Percentiles rank a stretch among this genome's conserved stretches.
Evolutionary conservation across 164 flowering plant species (phyloP).

Genomic region (Tetracentron sinense): DNA sequence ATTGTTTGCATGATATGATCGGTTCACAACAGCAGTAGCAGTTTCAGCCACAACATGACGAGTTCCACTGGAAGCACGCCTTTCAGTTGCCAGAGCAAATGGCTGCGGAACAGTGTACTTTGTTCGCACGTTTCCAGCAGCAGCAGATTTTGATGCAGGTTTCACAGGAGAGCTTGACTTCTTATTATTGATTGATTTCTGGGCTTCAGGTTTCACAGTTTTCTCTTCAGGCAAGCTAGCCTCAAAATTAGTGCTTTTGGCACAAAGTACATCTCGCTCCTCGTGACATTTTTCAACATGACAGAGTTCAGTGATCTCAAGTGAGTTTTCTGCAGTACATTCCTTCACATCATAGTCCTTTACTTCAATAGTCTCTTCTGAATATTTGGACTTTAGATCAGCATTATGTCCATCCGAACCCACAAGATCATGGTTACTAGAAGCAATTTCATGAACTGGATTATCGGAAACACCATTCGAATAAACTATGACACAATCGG

Average conservation of each 20-base stretch:
- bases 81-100: slow-evolving; percentile 81
- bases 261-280: slow-evolving; percentile 31
- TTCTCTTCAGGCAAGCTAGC: slow-evolving; percentile 28
- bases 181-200: slow-evolving; percentile 25
- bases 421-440: slow-evolving; percentile 7
- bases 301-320: slow-evolving; percentile 19
- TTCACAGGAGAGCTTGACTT: slow-evolving; percentile 30
- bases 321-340: slow-evolving; percentile 41
- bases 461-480: slow-evolving; percentile 24
- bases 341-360: slow-evolving; percentile 67
- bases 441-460: slow-evolving; percentile 12
- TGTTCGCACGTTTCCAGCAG: slow-evolving; percentile 34
- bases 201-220: slow-evolving; percentile 23
- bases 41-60: slow-evolving; percentile 39
- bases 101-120: slow-evolving; percentile 66
- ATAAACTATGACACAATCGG: slow-evolving; percentile 30
- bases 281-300: slow-evolving; percentile 25
- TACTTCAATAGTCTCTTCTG: slow-evolving; percentile 32
- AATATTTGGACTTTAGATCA: slow-evolving; percentile 24
- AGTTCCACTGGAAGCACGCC: slow-evolving; percentile 57
- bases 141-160: slow-evolving; percentile 31
- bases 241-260: slow-evolving; percentile 30
- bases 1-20: slow-evolving; percentile 22
- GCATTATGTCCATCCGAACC: slow-evolving; percentile 23
- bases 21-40: slow-evolving; percentile 26